Evolutionary conservation across 202 grass and related monocot genomes (phyloP), one percentile per base, ranked within the genome.

Genomic region (Schoenoplectus triqueter): DNA sequence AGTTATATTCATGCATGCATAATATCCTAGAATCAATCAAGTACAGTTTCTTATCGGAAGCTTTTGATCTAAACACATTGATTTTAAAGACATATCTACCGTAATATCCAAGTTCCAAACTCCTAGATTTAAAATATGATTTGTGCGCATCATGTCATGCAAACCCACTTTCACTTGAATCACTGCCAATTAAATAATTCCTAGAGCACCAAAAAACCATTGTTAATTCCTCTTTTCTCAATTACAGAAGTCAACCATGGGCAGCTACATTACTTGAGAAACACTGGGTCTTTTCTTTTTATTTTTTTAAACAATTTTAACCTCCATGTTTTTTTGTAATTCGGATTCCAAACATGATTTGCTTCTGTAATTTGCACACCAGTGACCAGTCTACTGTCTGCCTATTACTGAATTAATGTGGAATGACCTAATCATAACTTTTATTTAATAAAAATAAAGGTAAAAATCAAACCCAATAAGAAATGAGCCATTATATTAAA

Each of bases 51-150:
- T 17, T 17, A 44, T 42, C 21, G 22, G 80, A 82, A 67, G 17
- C 80, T 82, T 66, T 51, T 82, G 61, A 82, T 82, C 44, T 82
- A 66, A n/a, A 61, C 61, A 67, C 80, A 66, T 82, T 7, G 80
- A 67, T 82, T 67, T 52, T 17, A 13, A 14, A 49, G n/a, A 39
- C 61, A 31, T 14, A 46, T 64, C 10, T 52, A 66, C 5, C 15
- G 51, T 52, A 67, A 31, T 31, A 31, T 40, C 74, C 10, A 82
- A 82, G n/a, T 82, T 66, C 41, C 80, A 63, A 67, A 21, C 45
- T 67, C 42, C 79, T 15, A 81, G 41, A 81, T 48, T 31, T 22
- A 11, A 81, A 48, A 21, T 50, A 63, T 64, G 42, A 47, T 82
- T 76, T 76, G 47, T 82, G 80, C 61, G 3, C 74, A 41, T 13